Conservation (phyloP, 441 rosid genomes). For the Biscutella laevigata region DNA sequence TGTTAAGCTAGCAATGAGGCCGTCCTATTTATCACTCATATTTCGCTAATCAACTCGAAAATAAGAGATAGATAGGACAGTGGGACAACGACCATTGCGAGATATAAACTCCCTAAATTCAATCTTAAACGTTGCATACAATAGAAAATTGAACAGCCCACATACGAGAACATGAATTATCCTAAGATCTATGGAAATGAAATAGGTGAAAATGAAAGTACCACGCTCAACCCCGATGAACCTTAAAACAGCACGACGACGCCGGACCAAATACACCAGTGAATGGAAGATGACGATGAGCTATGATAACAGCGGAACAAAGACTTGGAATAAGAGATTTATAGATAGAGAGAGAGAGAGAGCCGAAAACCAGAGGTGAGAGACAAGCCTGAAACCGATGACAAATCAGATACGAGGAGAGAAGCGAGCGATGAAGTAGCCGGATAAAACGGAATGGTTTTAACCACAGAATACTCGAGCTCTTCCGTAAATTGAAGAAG, state of each 20-base stretch:
- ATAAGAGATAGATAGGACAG: not conserved
- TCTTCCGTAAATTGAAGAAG: not conserved
- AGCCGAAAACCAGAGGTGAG: conserved; percentile 17
- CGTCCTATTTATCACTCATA: not conserved
- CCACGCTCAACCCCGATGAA: conserved; percentile 9
- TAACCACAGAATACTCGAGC: not conserved
- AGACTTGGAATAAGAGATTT: conserved; percentile 9
- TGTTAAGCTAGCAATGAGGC: not conserved
- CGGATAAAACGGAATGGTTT: not conserved
- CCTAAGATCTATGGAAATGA: not conserved
- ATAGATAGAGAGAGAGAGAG: conserved; percentile 1
- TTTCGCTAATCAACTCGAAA: not conserved
- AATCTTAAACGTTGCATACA: not conserved
- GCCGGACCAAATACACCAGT: conserved; percentile 2
- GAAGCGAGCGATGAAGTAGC: not conserved
- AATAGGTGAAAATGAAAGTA: not conserved
- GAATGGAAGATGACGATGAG: conserved; percentile 9
- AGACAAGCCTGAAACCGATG: conserved; percentile 23
- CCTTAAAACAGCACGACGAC: conserved; percentile 2
- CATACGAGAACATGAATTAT: not conserved
- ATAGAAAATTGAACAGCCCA: not conserved
- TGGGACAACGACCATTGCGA: not conserved
- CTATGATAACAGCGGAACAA: conserved; percentile 21
- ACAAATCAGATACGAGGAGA: not conserved
- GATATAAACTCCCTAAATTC: not conserved